Percentiles rank a stretch among this genome's conserved stretches.
Conservation (phyloP, 352 stramenopile species). For the Phytophthora syringae region DNA sequence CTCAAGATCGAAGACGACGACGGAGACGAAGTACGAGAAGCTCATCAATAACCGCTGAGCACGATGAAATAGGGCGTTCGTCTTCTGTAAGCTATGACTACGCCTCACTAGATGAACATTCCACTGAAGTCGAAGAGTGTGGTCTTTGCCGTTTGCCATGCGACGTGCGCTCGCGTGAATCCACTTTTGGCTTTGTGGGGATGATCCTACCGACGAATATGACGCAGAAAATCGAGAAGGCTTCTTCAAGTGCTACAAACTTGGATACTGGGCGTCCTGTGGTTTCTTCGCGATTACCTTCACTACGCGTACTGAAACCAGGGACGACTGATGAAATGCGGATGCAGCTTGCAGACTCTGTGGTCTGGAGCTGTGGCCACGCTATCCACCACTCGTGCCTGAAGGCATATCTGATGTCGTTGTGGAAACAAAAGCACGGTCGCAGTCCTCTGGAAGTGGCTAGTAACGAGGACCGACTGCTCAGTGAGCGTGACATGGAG, state of each 20-base stretch:
- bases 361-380: constrained; percentile 80
- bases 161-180: constrained; percentile 41
- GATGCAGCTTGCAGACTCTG: constrained; percentile 48
- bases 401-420: constrained; percentile 68
- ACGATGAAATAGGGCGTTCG: constrained; percentile 18
- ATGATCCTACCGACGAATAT: constrained; percentile 74
- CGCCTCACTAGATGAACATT: constrained; percentile 32
- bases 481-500: constrained; percentile 74
- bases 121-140: constrained; percentile 52
- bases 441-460: constrained; percentile 48
- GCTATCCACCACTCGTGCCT: constrained; percentile 73
- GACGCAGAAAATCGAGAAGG: constrained; percentile 45
- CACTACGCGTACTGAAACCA: constrained; percentile 36
- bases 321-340: constrained; percentile 37
- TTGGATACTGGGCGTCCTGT: constrained; percentile 9
- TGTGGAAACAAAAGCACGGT: constrained; percentile 71
- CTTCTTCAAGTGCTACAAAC: constrained; percentile 1
- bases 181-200: constrained; percentile 69
- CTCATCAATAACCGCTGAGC: constrained; percentile 30
- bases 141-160: constrained; percentile 71
- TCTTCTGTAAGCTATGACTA: constrained; percentile 33
- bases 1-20: constrained; percentile 36
- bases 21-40: constrained; percentile 43
- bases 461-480: constrained; percentile 61
- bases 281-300: constrained; percentile 29